phyloP scores from a whole-genome alignment of 2,329 filamentous ascomycete species.

The Pseudopyricularia javanii region DNA sequence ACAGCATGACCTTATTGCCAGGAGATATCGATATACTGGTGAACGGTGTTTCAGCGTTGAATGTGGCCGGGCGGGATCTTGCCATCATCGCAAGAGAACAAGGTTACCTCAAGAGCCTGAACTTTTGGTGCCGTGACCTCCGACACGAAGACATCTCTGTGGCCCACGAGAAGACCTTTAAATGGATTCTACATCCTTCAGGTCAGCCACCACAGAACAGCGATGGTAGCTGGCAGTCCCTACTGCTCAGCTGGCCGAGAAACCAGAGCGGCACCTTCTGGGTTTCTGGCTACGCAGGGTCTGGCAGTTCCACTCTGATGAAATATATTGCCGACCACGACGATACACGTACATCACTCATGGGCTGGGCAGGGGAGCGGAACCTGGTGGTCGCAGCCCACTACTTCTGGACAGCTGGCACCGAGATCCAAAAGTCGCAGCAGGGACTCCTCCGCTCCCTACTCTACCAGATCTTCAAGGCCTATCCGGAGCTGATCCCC shows the following conservation, averaged over 20 bases:
- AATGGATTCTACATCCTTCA: conserved; percentile 1
- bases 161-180: conserved; percentile 2
- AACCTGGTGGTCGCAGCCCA: not conserved
- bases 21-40: not conserved
- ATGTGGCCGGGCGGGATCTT: not conserved
- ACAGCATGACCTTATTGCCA: not conserved
- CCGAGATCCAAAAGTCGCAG: conserved; percentile 3
- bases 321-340: conserved; percentile 1
- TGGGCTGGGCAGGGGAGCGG: not conserved
- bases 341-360: not conserved
- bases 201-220: too few relatives aligned
- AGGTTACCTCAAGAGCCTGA: not conserved
- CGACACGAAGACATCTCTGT: not conserved
- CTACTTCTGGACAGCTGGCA: conserved; percentile 5
- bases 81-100: not conserved
- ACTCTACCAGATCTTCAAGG: conserved; percentile 2
- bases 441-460: conserved; percentile 1
- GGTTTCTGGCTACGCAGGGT: conserved; percentile 3
- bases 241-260: not conserved
- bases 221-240: not conserved
- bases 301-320: conserved; percentile 3
- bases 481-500: conserved; percentile 1
- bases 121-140: not conserved
- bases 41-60: not conserved
- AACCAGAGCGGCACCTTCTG: not conserved